These are phyloP conservation scores for Coccomyxa subellipsoidea DNA, from an alignment of 163 green algal species.

Conservation along the genomic window DNA sequence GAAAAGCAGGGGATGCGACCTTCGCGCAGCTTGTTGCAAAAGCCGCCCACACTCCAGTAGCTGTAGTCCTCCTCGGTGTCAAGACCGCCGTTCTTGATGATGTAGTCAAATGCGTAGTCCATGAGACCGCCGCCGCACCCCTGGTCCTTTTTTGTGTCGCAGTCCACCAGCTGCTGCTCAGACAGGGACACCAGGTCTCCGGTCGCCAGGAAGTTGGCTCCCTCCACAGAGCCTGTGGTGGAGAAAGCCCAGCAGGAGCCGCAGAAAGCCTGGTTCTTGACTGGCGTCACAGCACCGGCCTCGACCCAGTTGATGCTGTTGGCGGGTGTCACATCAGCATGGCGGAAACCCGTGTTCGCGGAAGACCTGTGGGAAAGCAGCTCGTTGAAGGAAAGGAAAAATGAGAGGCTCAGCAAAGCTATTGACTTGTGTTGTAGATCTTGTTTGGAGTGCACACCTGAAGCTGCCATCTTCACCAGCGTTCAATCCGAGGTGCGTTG, in stretches of 20 bases:
- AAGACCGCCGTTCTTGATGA: slow-evolving; percentile 47
- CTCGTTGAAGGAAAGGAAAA: no score
- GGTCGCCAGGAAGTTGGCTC: slow-evolving; percentile 69
- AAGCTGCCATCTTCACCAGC: slow-evolving; percentile 15
- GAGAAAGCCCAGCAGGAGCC: slow-evolving; percentile 68
- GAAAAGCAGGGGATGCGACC: not conserved
- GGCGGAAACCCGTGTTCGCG: not conserved
- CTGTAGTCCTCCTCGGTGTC: slow-evolving; percentile 59
- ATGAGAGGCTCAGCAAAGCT: no score
- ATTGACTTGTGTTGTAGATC: no score
- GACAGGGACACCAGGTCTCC: slow-evolving; percentile 64
- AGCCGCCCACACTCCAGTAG: slow-evolving; percentile 32
- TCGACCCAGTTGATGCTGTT: slow-evolving; percentile 74
- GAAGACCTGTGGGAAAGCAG: not conserved
- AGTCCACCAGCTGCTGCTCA: slow-evolving; percentile 85
- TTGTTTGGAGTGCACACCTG: slow-evolving; percentile 4
- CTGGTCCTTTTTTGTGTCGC: slow-evolving; percentile 50
- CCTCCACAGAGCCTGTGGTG: slow-evolving; percentile 76
- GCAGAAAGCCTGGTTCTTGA: slow-evolving; percentile 91
- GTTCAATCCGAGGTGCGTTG: slow-evolving; percentile 63
- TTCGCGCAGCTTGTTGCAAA: slow-evolving; percentile 35
- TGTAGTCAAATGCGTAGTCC: slow-evolving; percentile 62
- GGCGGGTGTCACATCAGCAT: not conserved
- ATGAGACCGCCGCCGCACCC: slow-evolving; percentile 47
- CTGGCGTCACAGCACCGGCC: slow-evolving; percentile 75